Conservation (phyloP, 2,329 filamentous ascomycete genomes). For the Neonectria sp. region DNA sequence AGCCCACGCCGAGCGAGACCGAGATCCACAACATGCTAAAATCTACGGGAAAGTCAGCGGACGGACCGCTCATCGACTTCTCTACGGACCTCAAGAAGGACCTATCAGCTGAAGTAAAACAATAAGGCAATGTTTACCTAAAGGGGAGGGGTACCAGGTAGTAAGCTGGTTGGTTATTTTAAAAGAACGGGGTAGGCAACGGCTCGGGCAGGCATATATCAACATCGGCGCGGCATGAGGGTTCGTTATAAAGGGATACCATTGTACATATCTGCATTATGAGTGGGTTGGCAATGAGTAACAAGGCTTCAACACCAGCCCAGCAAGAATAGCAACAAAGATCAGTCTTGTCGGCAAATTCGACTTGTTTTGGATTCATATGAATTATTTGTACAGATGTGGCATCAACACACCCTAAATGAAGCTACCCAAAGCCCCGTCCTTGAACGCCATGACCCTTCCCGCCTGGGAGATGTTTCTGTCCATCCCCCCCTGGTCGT, state of each 20-base stretch:
- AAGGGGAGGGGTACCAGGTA: slow-evolving; percentile 34
- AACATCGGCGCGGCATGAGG: slow-evolving; percentile 46
- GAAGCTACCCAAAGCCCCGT: slow-evolving; percentile 36
- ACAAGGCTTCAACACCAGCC: slow-evolving; percentile 46
- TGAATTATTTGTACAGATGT: slow-evolving; percentile 38
- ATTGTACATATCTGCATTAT: slow-evolving; percentile 43
- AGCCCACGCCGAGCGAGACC: slow-evolving; percentile 40
- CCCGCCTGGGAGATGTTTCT: slow-evolving; percentile 33
- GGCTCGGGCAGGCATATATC: slow-evolving; percentile 40
- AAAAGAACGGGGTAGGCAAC: slow-evolving; percentile 35
- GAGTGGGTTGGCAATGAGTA: slow-evolving; percentile 46
- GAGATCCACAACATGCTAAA: slow-evolving; percentile 62
- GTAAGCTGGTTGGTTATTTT: slow-evolving; percentile 36
- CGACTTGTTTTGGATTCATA: slow-evolving; percentile 34
- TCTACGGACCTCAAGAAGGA: slow-evolving; percentile 67
- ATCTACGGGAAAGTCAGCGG: slow-evolving; percentile 62
- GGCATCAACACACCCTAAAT: slow-evolving; percentile 35
- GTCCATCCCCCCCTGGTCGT: slow-evolving; percentile 16
- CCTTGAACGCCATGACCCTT: slow-evolving; percentile 48
- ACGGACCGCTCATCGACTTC: slow-evolving; percentile 71
- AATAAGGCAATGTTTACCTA: slow-evolving; percentile 39
- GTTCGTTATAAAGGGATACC: slow-evolving; percentile 47
- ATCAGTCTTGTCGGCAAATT: slow-evolving; percentile 28
- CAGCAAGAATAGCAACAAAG: slow-evolving; percentile 32
- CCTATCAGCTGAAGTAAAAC: slow-evolving; percentile 55